Evolutionary conservation across 75 land plant species (phyloP).

Genomic region (Pinus albicaulis): DNA sequence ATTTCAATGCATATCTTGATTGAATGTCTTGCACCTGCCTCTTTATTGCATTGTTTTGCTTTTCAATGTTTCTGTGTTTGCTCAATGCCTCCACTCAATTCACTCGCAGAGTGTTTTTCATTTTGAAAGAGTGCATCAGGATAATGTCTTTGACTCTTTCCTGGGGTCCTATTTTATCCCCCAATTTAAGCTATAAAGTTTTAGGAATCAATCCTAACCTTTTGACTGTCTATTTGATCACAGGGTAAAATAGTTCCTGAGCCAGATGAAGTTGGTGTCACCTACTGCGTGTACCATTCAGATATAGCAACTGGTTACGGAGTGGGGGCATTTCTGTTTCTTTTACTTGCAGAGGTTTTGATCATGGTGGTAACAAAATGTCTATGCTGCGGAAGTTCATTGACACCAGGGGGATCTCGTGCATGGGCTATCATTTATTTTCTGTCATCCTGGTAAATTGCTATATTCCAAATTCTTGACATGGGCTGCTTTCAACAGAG

Average conservation of each 20-base stretch:
- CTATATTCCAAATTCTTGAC: background rate
- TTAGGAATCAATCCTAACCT: background rate
- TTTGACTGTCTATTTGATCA: background rate
- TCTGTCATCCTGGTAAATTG: slow-evolving; percentile 63
- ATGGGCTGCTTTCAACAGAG: background rate
- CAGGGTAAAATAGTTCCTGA: slow-evolving; percentile 29
- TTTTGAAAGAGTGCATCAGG: too few relatives aligned
- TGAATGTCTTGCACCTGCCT: too few relatives aligned
- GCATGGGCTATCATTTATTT: slow-evolving; percentile 79
- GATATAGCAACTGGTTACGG: slow-evolving; percentile 88
- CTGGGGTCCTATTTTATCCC: too few relatives aligned
- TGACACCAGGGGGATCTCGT: slow-evolving; percentile 68
- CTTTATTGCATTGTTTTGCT: too few relatives aligned
- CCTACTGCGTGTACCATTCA: slow-evolving; percentile 68
- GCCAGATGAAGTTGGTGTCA: slow-evolving; percentile 1
- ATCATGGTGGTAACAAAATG: slow-evolving; percentile 80
- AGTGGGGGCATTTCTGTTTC: slow-evolving; percentile 75
- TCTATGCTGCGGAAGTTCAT: slow-evolving; percentile 83
- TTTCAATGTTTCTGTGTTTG: too few relatives aligned
- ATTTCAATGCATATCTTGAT: too few relatives aligned
- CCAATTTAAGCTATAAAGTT: background rate
- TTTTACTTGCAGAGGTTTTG: slow-evolving; percentile 55
- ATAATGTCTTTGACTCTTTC: too few relatives aligned
- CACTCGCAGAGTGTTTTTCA: too few relatives aligned
- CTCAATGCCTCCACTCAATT: too few relatives aligned